A percentile compares a stretch with the other conserved stretches of the same genome.
These are phyloP conservation scores for Rehmannia glutinosa DNA, from an alignment of 257 asterid genomes.

Conservation along the genomic window DNA sequence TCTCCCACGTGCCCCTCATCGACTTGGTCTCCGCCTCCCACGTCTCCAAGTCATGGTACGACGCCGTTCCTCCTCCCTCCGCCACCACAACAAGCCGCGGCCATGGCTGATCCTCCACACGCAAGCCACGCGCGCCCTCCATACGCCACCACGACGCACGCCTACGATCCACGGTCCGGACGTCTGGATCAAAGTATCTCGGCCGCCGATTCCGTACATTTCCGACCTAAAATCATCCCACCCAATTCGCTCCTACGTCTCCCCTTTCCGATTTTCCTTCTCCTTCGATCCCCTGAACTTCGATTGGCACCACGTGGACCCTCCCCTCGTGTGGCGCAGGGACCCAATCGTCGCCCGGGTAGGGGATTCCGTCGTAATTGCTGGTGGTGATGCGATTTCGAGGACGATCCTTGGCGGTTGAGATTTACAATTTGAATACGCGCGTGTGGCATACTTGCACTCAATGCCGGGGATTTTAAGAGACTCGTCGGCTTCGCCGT, in stretches of 20 bases:
- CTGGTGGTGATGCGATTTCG: conserved; percentile 80
- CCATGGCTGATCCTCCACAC: conserved; percentile 75
- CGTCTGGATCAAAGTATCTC: conserved; percentile 42
- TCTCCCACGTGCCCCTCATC: conserved; percentile 58
- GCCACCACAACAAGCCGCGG: conserved; percentile 36
- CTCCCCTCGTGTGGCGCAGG: conserved; percentile 51
- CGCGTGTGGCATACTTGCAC: conserved; percentile 40
- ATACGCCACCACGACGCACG: conserved; percentile 33
- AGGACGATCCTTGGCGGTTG: conserved; percentile 75
- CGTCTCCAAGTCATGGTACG: conserved; percentile 59
- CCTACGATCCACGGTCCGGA: conserved; percentile 66
- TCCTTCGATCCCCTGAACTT: conserved; percentile 52
- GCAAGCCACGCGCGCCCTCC: conserved; percentile 40
- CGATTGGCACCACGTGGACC: conserved; percentile 48
- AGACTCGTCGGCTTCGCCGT: conserved; percentile 44
- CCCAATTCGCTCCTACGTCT: conserved; percentile 51
- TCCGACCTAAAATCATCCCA: conserved; percentile 47
- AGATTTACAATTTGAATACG: conserved; percentile 35
- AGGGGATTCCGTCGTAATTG: conserved; percentile 46
- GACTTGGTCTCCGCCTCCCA: conserved; percentile 46
- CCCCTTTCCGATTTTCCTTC: conserved; percentile 47
- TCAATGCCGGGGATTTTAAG: conserved; percentile 83
- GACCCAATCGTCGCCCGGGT: conserved; percentile 69
- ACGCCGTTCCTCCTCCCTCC: conserved; percentile 60
- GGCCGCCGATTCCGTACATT: conserved; percentile 28